Percentiles rank a stretch among this genome's conserved stretches.
These are phyloP conservation scores for Diaporthe aspalathi DNA, from an alignment of 2,329 filamentous ascomycete species.

Conservation along the genomic window DNA sequence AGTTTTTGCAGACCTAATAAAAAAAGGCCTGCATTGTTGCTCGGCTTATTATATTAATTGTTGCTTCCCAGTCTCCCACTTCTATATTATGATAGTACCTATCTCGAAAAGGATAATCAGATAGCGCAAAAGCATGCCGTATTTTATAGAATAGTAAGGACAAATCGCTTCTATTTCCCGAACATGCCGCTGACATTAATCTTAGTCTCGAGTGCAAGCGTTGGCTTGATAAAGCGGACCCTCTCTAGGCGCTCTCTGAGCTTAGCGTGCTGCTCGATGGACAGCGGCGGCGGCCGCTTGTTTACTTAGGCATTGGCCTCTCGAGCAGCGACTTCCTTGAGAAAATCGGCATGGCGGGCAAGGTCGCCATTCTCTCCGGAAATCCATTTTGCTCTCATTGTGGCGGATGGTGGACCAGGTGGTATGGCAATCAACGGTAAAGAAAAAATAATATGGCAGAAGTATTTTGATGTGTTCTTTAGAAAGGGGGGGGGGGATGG, in stretches of 20 bases:
- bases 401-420: background rate
- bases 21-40: background rate
- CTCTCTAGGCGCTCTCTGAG: background rate
- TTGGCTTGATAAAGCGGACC: background rate
- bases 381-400: background rate
- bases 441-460: too few species aligned
- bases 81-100: background rate
- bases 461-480: too few species aligned
- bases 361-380: background rate
- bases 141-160: background rate
- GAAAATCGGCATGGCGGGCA: background rate
- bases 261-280: background rate
- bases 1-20: too few species aligned
- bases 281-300: background rate
- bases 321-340: conserved; percentile 5
- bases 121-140: background rate
- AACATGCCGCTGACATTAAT: background rate
- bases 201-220: background rate
- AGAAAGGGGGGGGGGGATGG: too few species aligned
- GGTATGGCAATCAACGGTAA: background rate
- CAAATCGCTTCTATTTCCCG: background rate
- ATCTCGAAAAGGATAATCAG: background rate
- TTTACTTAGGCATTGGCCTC: background rate
- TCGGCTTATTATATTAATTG: background rate
- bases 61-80: background rate